Evolutionary conservation across 1,284 basidiomycete genomes (phyloP).

Genomic region (Xerocomus minutiporus): DNA sequence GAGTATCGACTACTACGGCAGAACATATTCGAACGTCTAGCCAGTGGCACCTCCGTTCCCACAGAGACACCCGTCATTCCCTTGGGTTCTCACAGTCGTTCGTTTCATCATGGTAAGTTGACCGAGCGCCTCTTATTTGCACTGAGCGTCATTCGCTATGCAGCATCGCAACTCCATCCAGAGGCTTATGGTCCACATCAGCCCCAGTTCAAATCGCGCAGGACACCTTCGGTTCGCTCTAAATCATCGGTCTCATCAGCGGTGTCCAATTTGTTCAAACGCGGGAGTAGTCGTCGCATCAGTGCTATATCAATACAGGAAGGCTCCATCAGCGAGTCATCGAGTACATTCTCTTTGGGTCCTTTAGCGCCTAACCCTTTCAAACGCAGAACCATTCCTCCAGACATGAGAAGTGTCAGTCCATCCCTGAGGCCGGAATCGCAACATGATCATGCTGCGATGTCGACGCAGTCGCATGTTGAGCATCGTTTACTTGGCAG

Average conservation of each 20-base stretch:
- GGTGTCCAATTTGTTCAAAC: slow-evolving; percentile 56
- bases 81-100: slow-evolving; percentile 26
- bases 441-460: slow-evolving; percentile 5
- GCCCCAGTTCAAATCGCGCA: slow-evolving; percentile 46
- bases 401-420: slow-evolving; percentile 14
- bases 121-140: not conserved
- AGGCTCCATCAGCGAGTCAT: slow-evolving; percentile 30
- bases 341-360: slow-evolving; percentile 49
- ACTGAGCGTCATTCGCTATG: slow-evolving; percentile 5
- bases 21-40: slow-evolving; percentile 70
- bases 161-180: slow-evolving; percentile 27
- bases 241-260: slow-evolving; percentile 57
- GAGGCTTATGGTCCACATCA: slow-evolving; percentile 44
- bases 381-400: slow-evolving; percentile 32
- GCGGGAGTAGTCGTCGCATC: slow-evolving; percentile 47
- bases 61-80: slow-evolving; percentile 59
- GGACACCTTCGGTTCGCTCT: slow-evolving; percentile 57
- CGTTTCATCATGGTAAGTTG: slow-evolving; percentile 15
- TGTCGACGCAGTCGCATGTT: slow-evolving; percentile 13
- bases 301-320: slow-evolving; percentile 37
- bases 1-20: slow-evolving; percentile 74
- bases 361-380: slow-evolving; percentile 44
- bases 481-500: slow-evolving; percentile 20
- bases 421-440: slow-evolving; percentile 12
- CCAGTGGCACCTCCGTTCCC: slow-evolving; percentile 52